Percentiles rank a stretch among this genome's conserved stretches.
These are phyloP conservation scores for Petunia hybrid DNA, from an alignment of 305 asterid genomes.

Conservation along the genomic window DNA sequence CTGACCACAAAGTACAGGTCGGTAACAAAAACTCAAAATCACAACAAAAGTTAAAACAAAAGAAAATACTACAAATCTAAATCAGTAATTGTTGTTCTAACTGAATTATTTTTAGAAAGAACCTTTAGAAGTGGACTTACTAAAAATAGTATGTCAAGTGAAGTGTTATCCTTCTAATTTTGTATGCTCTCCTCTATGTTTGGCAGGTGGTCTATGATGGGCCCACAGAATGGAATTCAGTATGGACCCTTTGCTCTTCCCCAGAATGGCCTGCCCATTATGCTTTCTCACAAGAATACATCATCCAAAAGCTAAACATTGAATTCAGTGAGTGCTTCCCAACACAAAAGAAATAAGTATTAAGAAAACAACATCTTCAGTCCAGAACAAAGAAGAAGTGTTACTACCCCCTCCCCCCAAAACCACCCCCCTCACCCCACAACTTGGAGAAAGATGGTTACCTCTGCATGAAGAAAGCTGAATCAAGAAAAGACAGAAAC, in stretches of 20 bases:
- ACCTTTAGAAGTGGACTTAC: conserved; percentile 24
- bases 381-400: not conserved
- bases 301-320: conserved; percentile 31
- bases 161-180: conserved; percentile 34
- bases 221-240: conserved; percentile 90
- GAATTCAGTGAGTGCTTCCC: conserved; percentile 3
- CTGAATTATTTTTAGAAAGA: not conserved
- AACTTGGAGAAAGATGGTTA: conserved; percentile 3
- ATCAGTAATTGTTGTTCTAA: not conserved
- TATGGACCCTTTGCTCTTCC: conserved; percentile 98
- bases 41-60: not conserved
- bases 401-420: too few relatives aligned
- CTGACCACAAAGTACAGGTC: conserved; percentile 90
- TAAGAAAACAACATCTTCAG: not conserved
- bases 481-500: not conserved
- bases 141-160: conserved; percentile 48
- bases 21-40: conserved; percentile 36
- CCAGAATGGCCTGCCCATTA: conserved; percentile 91
- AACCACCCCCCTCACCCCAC: not conserved
- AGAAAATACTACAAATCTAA: not conserved
- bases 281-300: conserved; percentile 52
- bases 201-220: conserved; percentile 91
- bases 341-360: not conserved
- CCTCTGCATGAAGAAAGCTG: not conserved
- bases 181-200: conserved; percentile 36